Base-by-base conservation (phyloP, 331 rosid species). In the Spiraea crenata region DNA sequence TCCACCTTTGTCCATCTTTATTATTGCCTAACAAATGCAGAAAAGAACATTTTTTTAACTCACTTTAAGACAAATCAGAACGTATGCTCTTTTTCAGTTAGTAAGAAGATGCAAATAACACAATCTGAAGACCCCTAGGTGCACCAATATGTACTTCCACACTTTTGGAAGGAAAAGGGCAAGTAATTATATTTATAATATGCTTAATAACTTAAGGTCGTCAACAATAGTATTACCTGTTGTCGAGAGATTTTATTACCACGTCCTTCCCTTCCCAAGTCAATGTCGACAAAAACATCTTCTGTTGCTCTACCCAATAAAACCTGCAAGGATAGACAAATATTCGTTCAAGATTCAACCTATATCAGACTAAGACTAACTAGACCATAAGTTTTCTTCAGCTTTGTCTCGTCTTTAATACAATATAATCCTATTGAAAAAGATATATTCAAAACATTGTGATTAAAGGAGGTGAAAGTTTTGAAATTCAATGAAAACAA, bases 271-370 rank as follows among this genome's bases (percentile, higher is more conserved):
- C 79, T 91, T 74, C 96, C 79, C 82, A 95, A 85, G 87, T 95
- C 98, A 80, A 95, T 86, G 80, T 95, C 99, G 41, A 95, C 96
- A 69, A 74, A 59, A 72, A 67, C 52, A 74, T 86, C 88, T 19
- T 81, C 88, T 11, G 98, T 82, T 67, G 96, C 88, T 78, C 98
- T 87, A 77, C 99, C 99, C 78, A 95, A 82, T 75, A 89, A 82
- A 76, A 95, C 98, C 99, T 95, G 84, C 76, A 77, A 44, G 57
- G 44, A 45, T 11, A 76, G 4, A 51, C 62, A 41, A 49, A 47
- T 41, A 70, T 46, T 66, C 64, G 47, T 41, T 71, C 66, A 86
- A 76, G 67, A 76, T 20, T 41, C 42, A 63, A 20, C 47, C 48
- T 38, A 15, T 37, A 60, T 71, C 69, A 49, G 38, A 57, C 60